Conservation (phyloP, 441 rosid species). For the Rhodomyrtus psidioides region DNA sequence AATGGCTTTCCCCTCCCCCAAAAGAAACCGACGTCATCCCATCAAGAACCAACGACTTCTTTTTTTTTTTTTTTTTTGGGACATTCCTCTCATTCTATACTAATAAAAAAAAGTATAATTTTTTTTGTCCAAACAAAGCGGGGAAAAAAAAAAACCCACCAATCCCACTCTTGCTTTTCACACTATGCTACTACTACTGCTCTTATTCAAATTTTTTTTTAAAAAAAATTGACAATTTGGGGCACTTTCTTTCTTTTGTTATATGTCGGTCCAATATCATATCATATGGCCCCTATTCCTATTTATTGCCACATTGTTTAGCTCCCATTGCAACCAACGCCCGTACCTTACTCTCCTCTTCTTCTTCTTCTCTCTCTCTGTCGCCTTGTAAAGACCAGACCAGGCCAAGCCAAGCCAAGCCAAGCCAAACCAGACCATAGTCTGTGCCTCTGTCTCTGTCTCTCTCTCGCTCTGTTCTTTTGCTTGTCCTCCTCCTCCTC, state of each 20-base stretch:
- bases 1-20: neutral
- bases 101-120: fast-evolving
- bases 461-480: neutral
- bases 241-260: neutral
- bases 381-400: neutral
- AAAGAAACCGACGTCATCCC: neutral
- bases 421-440: neutral
- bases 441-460: neutral
- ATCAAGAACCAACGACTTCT: neutral
- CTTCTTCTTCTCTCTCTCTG: no score
- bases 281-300: neutral
- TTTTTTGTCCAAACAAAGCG: neutral
- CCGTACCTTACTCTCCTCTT: neutral
- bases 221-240: neutral
- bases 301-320: neutral
- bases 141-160: neutral
- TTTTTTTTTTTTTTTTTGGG: neutral
- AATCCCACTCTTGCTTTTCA: neutral
- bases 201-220: neutral
- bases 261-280: neutral
- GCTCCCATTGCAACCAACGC: neutral
- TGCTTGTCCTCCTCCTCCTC: neutral
- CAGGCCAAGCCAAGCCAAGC: neutral
- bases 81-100: neutral
- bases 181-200: neutral